Base-by-base conservation (phyloP, 371 early-diverging fungal species). In the Fennellomyces sp. region DNA sequence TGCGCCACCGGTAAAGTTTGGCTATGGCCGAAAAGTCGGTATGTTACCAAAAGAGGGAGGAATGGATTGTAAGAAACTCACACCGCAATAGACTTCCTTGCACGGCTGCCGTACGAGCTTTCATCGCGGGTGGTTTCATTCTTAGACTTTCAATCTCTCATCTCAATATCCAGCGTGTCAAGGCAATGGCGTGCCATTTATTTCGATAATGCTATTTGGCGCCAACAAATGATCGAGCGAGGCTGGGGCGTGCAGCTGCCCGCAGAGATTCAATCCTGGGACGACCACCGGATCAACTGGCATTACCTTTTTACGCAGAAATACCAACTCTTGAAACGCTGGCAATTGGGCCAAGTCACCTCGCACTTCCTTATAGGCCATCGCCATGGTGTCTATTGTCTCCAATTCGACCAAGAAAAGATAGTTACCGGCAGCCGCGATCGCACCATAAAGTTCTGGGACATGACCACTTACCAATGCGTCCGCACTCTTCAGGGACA, bases 341-440 rank as follows among this genome's bases (percentile, higher is more conserved):
- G 68, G 68, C 26, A 11, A 2, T 23, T n/a, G 12, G 68, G 68
- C 17, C 33, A 29, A 30, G 52, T 53, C 27, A 27, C 27, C 5
- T 33, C 62, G n/a, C 68, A 54, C 13, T 58, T 23, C 42, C 27
- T 74, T 65, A 35, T 69, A 0, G 96, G 98, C 1, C 99, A 99
- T 69, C 54, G 56, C 10, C 97, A 97, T 63, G 88, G 94, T 54
- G 93, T 99, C 4, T 95, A 99, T 68, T 97, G 97, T 64, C 80
- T 98, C 23, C 98, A 95, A 67, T 93, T 91, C 67, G 94, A 95
- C 66, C 73, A 81, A 27, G 63, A 90, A 30, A 86, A 85, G 52
- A 84, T 98, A 31, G 86, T 97, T 15, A 93, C 94, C 0, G 98
- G 98, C 10, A 96, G 96, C 11, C 87, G 97, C 52, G 99, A 99